phyloP scores from a whole-genome alignment of 345 rosid genomes.

The Gossypium sturtianum region DNA sequence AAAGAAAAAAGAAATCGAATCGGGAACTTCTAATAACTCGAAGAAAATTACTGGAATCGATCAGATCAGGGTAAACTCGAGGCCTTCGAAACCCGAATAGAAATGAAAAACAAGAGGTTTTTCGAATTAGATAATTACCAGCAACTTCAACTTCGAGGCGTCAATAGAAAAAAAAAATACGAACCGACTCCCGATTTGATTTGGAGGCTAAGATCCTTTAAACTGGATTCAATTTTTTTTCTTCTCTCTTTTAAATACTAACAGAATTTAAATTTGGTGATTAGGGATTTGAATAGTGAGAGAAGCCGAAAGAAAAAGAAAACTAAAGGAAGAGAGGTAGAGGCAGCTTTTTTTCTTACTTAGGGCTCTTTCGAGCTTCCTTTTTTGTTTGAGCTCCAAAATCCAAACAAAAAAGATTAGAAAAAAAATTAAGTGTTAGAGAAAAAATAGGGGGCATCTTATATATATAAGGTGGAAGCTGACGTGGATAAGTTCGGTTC shows the following conservation, averaged over 20 bases:
- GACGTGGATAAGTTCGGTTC: neutral
- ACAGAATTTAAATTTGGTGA: neutral
- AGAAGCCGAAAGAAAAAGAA: neutral
- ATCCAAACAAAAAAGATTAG: neutral
- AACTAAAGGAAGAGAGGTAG: neutral
- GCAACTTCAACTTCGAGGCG: neutral
- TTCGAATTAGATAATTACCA: slow-evolving; percentile 3
- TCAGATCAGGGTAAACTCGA: neutral
- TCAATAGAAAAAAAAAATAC: neutral
- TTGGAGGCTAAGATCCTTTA: slow-evolving; percentile 2
- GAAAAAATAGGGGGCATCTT: neutral
- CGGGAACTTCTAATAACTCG: neutral
- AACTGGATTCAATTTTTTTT: neutral
- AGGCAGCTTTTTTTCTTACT: neutral
- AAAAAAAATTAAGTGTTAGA: too few relatives aligned
- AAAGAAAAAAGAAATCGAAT: neutral
- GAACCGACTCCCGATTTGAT: neutral
- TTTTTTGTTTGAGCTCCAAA: neutral
- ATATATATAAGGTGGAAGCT: neutral
- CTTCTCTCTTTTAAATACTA: neutral
- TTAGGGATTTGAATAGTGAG: neutral
- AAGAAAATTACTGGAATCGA: neutral
- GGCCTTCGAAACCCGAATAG: neutral
- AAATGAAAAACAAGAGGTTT: neutral
- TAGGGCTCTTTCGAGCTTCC: neutral